Evolutionary conservation across 129 eudicot species (phyloP).

Genomic region (Pittosporum tobira): DNA sequence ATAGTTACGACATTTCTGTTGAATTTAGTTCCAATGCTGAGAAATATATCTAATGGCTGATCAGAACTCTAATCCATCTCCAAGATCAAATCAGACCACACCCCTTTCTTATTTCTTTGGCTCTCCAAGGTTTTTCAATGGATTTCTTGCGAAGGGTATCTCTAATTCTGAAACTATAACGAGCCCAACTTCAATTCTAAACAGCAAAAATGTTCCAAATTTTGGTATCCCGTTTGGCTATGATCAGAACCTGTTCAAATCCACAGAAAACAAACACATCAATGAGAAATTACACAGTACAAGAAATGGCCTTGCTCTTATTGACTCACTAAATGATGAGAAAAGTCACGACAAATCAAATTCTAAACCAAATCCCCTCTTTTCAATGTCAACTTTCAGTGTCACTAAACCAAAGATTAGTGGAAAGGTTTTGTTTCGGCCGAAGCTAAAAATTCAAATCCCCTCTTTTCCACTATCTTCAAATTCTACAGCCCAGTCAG

Average conservation of each 20-base stretch:
- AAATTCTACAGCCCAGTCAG: slow-evolving; percentile 27
- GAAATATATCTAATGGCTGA: slow-evolving; percentile 85
- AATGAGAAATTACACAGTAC: slow-evolving; percentile 27
- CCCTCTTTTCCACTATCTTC: slow-evolving; percentile 30
- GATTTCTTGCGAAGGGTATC: slow-evolving; percentile 25
- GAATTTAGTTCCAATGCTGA: slow-evolving; percentile 48
- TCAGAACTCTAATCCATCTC: slow-evolving; percentile 31
- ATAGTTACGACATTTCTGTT: slow-evolving; percentile 1
- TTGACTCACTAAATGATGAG: slow-evolving; percentile 18
- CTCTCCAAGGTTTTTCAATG: slow-evolving; percentile 72
- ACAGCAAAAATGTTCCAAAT: slow-evolving; percentile 26
- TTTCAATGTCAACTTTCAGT: no score
- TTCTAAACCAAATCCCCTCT: no score
- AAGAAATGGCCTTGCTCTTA: slow-evolving; percentile 67
- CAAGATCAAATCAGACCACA: slow-evolving; percentile 34
- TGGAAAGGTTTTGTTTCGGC: slow-evolving; percentile 36
- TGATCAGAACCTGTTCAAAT: slow-evolving; percentile 28
- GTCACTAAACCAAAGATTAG: slow-evolving; percentile 27
- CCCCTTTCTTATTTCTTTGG: slow-evolving; percentile 50
- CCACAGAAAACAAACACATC: slow-evolving; percentile 20
- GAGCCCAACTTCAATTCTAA: slow-evolving; percentile 72
- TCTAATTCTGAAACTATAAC: slow-evolving; percentile 20
- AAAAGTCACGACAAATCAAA: neutral
- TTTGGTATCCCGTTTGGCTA: slow-evolving; percentile 45
- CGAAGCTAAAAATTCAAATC: slow-evolving; percentile 65